These are phyloP conservation scores for Trichaptum fuscoviolaceum DNA, from an alignment of 768 basidiomycete genomes.

Conservation along the genomic window DNA sequence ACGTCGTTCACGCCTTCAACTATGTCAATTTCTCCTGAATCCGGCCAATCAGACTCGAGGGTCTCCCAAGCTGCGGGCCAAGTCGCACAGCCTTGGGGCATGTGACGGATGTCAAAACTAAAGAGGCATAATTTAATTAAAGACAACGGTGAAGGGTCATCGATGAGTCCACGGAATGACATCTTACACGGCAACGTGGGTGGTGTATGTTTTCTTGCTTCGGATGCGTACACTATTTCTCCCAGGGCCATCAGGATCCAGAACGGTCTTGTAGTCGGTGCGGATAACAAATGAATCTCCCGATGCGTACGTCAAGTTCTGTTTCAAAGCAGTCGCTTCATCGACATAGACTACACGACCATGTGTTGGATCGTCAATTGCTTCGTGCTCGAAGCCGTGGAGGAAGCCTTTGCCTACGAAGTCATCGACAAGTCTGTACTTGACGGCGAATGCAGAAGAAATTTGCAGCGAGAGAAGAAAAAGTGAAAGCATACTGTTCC, in stretches of 20 bases:
- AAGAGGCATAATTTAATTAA: conserved; percentile 5
- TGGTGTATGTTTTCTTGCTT: conserved; percentile 27
- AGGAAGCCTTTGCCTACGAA: conserved; percentile 39
- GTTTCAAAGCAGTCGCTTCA: conserved; percentile 17
- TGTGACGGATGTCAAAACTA: conserved; percentile 25
- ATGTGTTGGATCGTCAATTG: conserved; percentile 53
- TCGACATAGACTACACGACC: conserved; percentile 47
- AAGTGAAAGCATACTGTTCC: not conserved
- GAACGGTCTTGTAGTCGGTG: conserved; percentile 22
- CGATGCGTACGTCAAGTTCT: conserved; percentile 33
- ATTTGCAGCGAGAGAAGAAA: not conserved
- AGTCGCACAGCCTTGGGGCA: conserved; percentile 27
- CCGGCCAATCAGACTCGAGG: conserved; percentile 16
- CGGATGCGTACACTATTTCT: conserved; percentile 26
- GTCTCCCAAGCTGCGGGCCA: conserved; percentile 14
- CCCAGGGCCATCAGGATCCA: conserved; percentile 19
- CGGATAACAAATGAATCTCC: conserved; percentile 29
- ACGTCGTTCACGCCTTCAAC: conserved; percentile 40
- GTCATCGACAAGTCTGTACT: conserved; percentile 12
- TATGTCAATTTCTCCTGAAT: conserved; percentile 19
- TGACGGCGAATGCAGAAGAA: not conserved
- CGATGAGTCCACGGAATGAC: conserved; percentile 3
- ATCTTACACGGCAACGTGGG: conserved; percentile 48
- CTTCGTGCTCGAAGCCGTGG: conserved; percentile 43
- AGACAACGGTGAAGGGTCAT: not conserved